phyloP scores from a whole-genome alignment of 2,329 filamentous ascomycete species.

The Talaromyces sp. region DNA sequence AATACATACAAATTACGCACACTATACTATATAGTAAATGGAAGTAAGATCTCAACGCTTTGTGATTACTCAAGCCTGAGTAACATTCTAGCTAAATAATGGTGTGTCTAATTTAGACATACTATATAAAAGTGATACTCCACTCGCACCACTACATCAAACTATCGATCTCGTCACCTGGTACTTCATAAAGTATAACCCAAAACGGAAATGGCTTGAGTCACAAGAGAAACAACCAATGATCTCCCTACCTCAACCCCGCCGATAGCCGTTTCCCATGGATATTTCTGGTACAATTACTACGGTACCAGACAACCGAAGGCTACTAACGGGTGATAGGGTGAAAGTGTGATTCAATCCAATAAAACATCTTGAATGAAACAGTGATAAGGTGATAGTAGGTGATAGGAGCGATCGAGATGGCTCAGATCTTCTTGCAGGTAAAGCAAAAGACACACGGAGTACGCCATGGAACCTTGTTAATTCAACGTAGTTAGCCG shows the following conservation, averaged over 20 bases:
- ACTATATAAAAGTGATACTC: background rate
- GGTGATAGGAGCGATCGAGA: background rate
- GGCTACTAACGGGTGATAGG: conserved; percentile 6
- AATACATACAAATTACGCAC: background rate
- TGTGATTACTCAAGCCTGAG: background rate
- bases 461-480: background rate
- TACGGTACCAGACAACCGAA: no score
- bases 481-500: background rate
- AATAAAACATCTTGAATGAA: background rate
- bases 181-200: background rate
- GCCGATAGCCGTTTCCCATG: background rate
- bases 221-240: conserved; percentile 8
- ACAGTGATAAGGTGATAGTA: background rate
- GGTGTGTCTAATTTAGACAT: background rate
- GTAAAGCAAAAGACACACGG: background rate
- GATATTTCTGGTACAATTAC: background rate
- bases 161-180: conserved; percentile 3
- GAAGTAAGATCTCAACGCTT: background rate
- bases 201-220: conserved; percentile 4
- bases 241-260: background rate
- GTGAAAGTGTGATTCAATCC: background rate
- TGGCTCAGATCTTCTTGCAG: background rate
- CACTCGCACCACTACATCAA: background rate
- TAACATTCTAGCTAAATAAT: background rate
- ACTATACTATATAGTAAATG: background rate